Evolutionary conservation across 352 stramenopile genomes (phyloP).

Genomic region (Pythium aristosporum): DNA sequence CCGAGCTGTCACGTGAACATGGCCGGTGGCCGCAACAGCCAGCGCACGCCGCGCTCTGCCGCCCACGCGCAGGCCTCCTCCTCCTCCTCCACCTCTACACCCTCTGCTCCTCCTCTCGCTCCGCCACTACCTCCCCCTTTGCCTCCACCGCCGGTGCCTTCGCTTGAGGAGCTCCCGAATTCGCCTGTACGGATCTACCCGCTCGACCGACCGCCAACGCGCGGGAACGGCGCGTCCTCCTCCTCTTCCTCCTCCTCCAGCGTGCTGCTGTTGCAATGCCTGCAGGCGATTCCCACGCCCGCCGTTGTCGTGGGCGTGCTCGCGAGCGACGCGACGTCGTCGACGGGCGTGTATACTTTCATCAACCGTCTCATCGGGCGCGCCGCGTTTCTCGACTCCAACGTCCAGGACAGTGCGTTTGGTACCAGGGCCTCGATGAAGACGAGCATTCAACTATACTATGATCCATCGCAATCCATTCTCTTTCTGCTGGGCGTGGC

Average conservation of each 20-base stretch:
- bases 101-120: background rate
- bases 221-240: conserved; percentile 16
- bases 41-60: conserved; percentile 6
- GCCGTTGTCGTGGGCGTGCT: conserved; percentile 44
- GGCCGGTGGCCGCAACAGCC: conserved; percentile 5
- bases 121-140: conserved; percentile 20
- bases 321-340: conserved; percentile 31
- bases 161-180: conserved; percentile 23
- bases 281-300: conserved; percentile 38
- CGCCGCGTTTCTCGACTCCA: conserved; percentile 43
- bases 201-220: conserved; percentile 23
- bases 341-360: conserved; percentile 40
- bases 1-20: background rate
- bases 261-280: conserved; percentile 32
- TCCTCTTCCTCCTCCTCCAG: conserved; percentile 10
- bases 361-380: conserved; percentile 65
- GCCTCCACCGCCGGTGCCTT: background rate
- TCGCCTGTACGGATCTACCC: conserved; percentile 64
- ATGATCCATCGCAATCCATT: conserved; percentile 43
- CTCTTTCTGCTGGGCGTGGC: conserved; percentile 58
- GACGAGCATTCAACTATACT: conserved; percentile 58
- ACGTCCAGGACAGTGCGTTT: conserved; percentile 19
- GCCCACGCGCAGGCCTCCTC: background rate
- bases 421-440: conserved; percentile 6
- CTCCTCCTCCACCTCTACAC: conserved; percentile 1